Conservation (phyloP, 2,329 filamentous ascomycete genomes). For the Epichloe amarillans region DNA sequence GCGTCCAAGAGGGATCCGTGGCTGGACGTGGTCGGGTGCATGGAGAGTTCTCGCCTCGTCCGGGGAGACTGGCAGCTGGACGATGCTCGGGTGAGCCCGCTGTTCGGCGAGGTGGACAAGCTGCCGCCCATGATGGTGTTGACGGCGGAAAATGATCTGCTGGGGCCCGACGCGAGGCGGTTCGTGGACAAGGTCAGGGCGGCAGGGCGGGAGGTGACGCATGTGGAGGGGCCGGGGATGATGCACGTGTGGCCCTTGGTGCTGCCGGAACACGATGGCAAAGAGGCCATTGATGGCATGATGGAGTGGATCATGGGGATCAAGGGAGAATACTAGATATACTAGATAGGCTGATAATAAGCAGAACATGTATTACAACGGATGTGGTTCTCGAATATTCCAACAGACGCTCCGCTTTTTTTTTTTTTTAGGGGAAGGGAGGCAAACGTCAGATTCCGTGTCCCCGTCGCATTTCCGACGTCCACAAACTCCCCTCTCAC, state of each 20-base stretch:
- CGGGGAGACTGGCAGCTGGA: slow-evolving; percentile 14
- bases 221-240: slow-evolving; percentile 18
- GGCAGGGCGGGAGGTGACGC: slow-evolving; percentile 14
- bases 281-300: slow-evolving; percentile 14
- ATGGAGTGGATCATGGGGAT: slow-evolving; percentile 14
- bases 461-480: no score
- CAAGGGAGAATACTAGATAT: neutral
- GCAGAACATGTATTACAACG: no score
- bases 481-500: no score
- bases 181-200: slow-evolving; percentile 16
- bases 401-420: neutral
- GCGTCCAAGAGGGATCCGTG: slow-evolving; percentile 15
- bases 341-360: no score
- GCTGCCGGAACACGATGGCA: slow-evolving; percentile 15
- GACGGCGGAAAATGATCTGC: slow-evolving; percentile 15
- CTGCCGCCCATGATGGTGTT: slow-evolving; percentile 19
- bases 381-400: neutral
- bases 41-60: slow-evolving; percentile 14
- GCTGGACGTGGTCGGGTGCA: slow-evolving; percentile 16
- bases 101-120: slow-evolving; percentile 15
- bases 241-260: slow-evolving; percentile 21
- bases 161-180: slow-evolving; percentile 16
- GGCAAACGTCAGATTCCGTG: no score
- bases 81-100: slow-evolving; percentile 16
- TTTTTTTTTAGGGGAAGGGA: no score